Conservation (phyloP, 2,329 filamentous ascomycete genomes). For the Fusarium sp. region DNA sequence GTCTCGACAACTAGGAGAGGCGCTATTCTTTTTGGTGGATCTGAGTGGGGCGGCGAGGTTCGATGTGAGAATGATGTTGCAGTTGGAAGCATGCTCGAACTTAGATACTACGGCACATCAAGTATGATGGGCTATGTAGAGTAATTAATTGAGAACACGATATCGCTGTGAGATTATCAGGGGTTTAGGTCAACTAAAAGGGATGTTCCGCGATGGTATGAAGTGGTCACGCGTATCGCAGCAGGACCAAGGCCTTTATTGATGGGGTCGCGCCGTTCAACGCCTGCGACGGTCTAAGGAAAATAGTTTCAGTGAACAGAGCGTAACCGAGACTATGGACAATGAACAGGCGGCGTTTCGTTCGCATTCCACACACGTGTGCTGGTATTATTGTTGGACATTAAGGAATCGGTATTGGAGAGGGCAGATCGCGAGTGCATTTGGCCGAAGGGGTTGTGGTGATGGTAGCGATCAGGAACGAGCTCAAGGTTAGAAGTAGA, state of each 20-base stretch:
- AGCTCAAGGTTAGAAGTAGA: rapidly evolving
- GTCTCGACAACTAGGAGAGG: rapidly evolving
- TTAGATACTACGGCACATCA: rapidly evolving
- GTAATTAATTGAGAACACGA: background rate
- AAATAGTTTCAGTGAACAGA: rapidly evolving
- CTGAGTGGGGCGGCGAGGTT: background rate
- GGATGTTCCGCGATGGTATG: background rate
- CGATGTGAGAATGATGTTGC: background rate
- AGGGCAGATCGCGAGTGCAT: background rate
- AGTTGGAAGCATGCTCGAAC: rapidly evolving
- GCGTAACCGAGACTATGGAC: rapidly evolving
- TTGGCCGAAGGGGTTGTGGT: rapidly evolving
- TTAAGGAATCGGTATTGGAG: background rate
- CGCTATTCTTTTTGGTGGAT: background rate
- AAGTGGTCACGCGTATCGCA: background rate
- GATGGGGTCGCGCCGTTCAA: background rate
- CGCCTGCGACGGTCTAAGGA: background rate
- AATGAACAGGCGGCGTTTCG: rapidly evolving
- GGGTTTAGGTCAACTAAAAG: rapidly evolving
- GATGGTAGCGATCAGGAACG: rapidly evolving
- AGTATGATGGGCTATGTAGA: too few relatives aligned
- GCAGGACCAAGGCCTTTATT: background rate
- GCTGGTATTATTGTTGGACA: rapidly evolving
- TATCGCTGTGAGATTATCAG: rapidly evolving
- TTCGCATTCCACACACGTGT: rapidly evolving